phyloP scores from a whole-genome alignment of 1,139 yeast genomes.

The Casaregolazyma suthepensis region DNA sequence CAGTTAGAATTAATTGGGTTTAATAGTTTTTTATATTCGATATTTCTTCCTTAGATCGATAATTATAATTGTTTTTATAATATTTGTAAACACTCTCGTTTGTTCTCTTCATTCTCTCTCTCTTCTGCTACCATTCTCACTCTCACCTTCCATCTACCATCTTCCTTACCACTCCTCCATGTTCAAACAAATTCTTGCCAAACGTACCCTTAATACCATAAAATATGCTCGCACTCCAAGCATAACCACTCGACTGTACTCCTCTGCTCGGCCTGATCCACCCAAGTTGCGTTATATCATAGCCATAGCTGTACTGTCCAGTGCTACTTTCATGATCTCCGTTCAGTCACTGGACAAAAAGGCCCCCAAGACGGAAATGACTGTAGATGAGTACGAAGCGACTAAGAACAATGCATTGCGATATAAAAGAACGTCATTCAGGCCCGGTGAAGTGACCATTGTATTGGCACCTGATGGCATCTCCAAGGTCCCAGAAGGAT shows the following conservation, averaged over 20 bases:
- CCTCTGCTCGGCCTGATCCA: conserved; percentile 20
- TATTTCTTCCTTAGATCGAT: not conserved
- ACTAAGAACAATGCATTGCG: conserved; percentile 1
- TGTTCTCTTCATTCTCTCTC: not conserved
- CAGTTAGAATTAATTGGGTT: too few relatives aligned
- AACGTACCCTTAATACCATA: not conserved
- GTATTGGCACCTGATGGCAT: conserved; percentile 95
- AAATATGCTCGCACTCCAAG: not conserved
- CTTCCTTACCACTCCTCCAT: not conserved
- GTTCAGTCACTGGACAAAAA: conserved; percentile 42
- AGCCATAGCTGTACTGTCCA: conserved; percentile 29
- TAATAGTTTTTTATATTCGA: too few relatives aligned
- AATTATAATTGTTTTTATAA: too few relatives aligned
- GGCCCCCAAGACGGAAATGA: conserved; percentile 38
- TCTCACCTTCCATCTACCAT: not conserved
- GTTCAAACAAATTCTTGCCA: not conserved
- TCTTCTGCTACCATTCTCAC: not conserved
- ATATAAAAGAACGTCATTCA: conserved; percentile 38
- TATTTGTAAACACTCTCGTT: not conserved
- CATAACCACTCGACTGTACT: not conserved
- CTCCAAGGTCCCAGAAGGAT: conserved; percentile 69
- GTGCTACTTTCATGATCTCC: conserved; percentile 48
- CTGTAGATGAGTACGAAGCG: conserved; percentile 8
- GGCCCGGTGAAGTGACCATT: conserved; percentile 62
- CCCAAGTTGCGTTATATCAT: conserved; percentile 32